These are phyloP conservation scores for Phaffia tasmanica DNA, from an alignment of 768 basidiomycete genomes.

Conservation along the genomic window DNA sequence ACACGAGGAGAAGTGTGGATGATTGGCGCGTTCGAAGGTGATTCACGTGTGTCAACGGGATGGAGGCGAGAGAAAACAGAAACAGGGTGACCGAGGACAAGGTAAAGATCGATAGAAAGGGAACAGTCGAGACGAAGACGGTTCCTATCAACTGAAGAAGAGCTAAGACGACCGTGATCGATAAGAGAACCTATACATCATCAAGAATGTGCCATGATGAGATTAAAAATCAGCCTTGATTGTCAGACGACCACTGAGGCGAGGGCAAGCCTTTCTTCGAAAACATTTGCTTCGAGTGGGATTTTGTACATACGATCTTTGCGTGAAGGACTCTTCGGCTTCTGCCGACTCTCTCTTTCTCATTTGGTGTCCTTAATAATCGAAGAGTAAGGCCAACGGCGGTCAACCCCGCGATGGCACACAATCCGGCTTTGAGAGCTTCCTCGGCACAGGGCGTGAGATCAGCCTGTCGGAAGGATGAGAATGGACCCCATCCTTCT, in stretches of 20 bases:
- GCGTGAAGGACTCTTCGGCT: conserved; percentile 47
- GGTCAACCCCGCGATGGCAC: too few species aligned
- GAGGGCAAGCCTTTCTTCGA: conserved; percentile 37
- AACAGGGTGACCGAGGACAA: conserved; percentile 43
- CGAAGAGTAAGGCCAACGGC: too few species aligned
- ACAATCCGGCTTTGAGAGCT: conserved; percentile 39
- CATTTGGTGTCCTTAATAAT: conserved; percentile 22
- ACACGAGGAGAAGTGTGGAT: conserved; percentile 61
- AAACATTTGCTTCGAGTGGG: too few species aligned
- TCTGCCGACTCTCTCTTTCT: conserved; percentile 41
- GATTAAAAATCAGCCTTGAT: neutral
- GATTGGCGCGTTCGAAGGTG: conserved; percentile 61
- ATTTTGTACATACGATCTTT: conserved; percentile 54
- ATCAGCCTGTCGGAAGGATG: conserved; percentile 56
- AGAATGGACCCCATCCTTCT: conserved; percentile 59
- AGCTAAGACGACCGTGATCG: conserved; percentile 41
- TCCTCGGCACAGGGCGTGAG: conserved; percentile 73
- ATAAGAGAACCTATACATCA: conserved; percentile 27
- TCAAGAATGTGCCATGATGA: conserved; percentile 24
- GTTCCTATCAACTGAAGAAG: conserved; percentile 40
- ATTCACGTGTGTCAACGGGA: conserved; percentile 51
- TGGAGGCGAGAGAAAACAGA: conserved; percentile 39
- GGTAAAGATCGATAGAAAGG: conserved; percentile 47
- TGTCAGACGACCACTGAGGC: conserved; percentile 1
- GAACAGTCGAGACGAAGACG: conserved; percentile 44